Conservation (phyloP, 805 yeast genomes). For the Soucietia sequanensis region DNA sequence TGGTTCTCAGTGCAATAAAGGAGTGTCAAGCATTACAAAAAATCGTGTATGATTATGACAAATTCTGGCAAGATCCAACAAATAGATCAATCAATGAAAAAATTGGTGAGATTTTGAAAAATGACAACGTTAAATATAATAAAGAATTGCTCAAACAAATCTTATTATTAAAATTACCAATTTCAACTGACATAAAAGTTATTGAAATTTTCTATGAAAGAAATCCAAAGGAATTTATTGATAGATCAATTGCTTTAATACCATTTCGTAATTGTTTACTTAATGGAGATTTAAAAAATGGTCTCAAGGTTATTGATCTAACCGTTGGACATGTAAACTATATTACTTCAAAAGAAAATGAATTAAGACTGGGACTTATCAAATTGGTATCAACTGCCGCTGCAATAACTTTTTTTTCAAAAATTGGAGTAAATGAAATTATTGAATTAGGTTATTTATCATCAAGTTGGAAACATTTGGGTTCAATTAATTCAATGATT, state of each 20-base stretch:
- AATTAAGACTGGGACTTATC: conserved; percentile 29
- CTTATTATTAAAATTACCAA: conserved; percentile 34
- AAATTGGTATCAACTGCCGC: conserved; percentile 31
- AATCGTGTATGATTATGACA: conserved; percentile 17
- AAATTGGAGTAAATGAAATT: conserved; percentile 39
- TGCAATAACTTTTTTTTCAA: conserved; percentile 35
- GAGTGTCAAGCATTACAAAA: conserved; percentile 21
- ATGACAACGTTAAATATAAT: conserved; percentile 17
- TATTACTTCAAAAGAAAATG: conserved; percentile 28
- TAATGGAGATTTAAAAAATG: conserved; percentile 55
- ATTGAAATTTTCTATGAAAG: conserved; percentile 24
- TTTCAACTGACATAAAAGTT: conserved; percentile 24
- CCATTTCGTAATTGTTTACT: conserved; percentile 61
- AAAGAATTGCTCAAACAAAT: conserved; percentile 23
- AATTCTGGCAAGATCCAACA: conserved; percentile 20
- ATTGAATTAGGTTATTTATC: conserved; percentile 40
- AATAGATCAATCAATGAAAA: conserved; percentile 17
- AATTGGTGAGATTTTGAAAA: conserved; percentile 19
- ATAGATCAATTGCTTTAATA: conserved; percentile 48
- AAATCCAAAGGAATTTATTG: conserved; percentile 28
- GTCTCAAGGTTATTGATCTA: conserved; percentile 55
- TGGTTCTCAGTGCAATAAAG: conserved; percentile 18
- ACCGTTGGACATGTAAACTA: conserved; percentile 61
- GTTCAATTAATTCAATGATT: conserved; percentile 48
- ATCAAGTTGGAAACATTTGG: conserved; percentile 35